These are phyloP conservation scores for Chlorophyllum brunneum DNA, from an alignment of 768 basidiomycete species.

Conservation along the genomic window DNA sequence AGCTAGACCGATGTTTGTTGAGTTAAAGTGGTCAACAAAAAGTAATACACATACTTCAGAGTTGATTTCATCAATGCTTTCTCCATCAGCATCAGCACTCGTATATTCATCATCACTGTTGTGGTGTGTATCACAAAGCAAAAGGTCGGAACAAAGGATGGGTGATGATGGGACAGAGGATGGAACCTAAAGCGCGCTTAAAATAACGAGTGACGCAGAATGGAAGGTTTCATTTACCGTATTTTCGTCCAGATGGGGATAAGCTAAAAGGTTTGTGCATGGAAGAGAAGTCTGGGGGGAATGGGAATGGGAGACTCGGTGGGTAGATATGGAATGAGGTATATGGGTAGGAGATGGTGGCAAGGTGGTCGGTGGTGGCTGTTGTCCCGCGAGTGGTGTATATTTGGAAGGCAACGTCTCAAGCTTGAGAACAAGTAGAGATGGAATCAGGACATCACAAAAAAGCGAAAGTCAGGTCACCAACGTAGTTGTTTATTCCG, in stretches of 20 bases:
- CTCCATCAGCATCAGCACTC: slow-evolving; percentile 7
- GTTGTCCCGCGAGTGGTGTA: too few relatives aligned
- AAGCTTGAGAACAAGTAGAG: background rate
- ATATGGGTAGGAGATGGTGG: background rate
- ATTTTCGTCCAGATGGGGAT: too few relatives aligned
- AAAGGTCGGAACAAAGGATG: background rate
- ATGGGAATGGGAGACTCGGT: too few relatives aligned
- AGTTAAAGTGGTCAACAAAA: too few relatives aligned
- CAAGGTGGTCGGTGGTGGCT: background rate
- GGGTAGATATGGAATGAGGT: too few relatives aligned
- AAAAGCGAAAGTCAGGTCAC: background rate
- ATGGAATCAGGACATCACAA: too few relatives aligned
- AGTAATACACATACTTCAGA: background rate
- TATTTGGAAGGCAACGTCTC: too few relatives aligned
- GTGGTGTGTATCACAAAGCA: background rate
- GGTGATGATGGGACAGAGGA: background rate
- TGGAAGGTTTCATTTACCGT: too few relatives aligned
- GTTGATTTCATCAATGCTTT: background rate
- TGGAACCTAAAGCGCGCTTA: background rate
- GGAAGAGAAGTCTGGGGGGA: too few relatives aligned
- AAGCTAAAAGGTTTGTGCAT: too few relatives aligned
- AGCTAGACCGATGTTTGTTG: background rate
- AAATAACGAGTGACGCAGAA: background rate
- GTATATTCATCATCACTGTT: background rate
- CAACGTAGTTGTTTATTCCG: background rate